Conservation (phyloP, 2,329 filamentous ascomycete genomes). For the Grosmannia clavigera region DNA sequence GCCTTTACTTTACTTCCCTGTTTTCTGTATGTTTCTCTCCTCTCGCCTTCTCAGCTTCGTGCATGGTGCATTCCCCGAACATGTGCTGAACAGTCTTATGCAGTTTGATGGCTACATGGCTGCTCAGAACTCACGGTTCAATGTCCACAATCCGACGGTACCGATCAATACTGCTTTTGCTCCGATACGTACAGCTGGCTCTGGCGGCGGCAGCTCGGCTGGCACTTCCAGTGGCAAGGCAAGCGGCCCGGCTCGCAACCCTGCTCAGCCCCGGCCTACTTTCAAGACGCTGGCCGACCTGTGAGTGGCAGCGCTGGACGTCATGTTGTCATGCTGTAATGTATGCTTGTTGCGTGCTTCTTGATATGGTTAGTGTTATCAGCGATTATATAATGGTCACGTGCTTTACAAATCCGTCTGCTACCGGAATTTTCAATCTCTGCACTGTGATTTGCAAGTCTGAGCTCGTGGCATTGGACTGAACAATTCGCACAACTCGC, state of each 20-base stretch:
- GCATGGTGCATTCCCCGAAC: not conserved
- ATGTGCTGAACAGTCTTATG: not conserved
- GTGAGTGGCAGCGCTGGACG: conserved; percentile 16
- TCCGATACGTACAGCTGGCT: conserved; percentile 1
- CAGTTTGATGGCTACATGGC: conserved; percentile 51
- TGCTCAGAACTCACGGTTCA: conserved; percentile 47
- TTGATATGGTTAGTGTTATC: not conserved
- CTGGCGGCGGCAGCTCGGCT: conserved; percentile 8
- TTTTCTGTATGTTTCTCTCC: conserved; percentile 37
- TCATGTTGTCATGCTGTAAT: not conserved
- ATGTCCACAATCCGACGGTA: conserved; percentile 28
- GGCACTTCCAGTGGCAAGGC: not conserved
- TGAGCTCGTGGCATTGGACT: not conserved
- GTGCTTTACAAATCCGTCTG: not conserved
- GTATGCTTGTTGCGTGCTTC: not conserved
- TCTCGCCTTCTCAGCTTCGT: not conserved
- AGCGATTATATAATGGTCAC: not conserved
- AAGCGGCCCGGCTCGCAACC: not conserved
- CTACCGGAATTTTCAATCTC: conserved; percentile 9
- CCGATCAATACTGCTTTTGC: conserved; percentile 2
- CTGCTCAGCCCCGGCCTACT: conserved; percentile 21
- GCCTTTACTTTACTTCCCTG: conserved; percentile 49
- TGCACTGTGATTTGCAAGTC: conserved; percentile 9
- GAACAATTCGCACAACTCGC: not conserved
- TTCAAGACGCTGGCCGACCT: conserved; percentile 45